A percentile compares a stretch with the other conserved stretches of the same genome.
phyloP scores from a whole-genome alignment of 2,329 filamentous ascomycete genomes.

The Fusarium fujikuroi region DNA sequence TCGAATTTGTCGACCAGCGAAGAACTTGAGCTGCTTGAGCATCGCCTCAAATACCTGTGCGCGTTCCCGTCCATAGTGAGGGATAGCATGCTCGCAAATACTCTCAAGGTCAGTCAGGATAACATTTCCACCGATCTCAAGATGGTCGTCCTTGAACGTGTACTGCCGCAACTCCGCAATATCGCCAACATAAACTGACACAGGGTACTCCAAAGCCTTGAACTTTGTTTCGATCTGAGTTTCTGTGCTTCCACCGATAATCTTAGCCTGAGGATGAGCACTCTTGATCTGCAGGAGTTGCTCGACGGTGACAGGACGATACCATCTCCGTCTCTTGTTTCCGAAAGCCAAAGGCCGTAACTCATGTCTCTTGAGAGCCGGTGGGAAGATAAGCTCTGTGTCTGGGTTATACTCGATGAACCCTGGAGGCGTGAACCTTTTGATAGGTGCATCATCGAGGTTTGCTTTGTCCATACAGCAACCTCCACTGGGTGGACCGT shows the following conservation, averaged over 20 bases:
- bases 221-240: slow-evolving; percentile 99
- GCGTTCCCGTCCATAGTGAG: slow-evolving; percentile 76
- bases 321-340: slow-evolving; percentile 95
- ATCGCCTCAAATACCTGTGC: slow-evolving; percentile 91
- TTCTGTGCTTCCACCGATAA: slow-evolving; percentile 95
- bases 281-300: slow-evolving; percentile 94
- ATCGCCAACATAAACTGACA: slow-evolving; percentile 92
- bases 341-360: slow-evolving; percentile 87
- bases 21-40: slow-evolving; percentile 92
- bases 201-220: slow-evolving; percentile 90
- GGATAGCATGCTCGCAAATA: slow-evolving; percentile 81
- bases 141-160: slow-evolving; percentile 77
- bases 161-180: slow-evolving; percentile 90
- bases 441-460: slow-evolving; percentile 64
- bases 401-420: slow-evolving; percentile 96
- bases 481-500: slow-evolving; percentile 53
- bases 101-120: slow-evolving; percentile 90
- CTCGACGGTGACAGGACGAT: slow-evolving; percentile 84
- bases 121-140: slow-evolving; percentile 96
- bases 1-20: slow-evolving; percentile 93
- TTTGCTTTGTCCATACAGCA: slow-evolving; percentile 76
- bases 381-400: slow-evolving; percentile 95
- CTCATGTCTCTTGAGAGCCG: slow-evolving; percentile 82
- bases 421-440: slow-evolving; percentile 82
- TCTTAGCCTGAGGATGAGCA: slow-evolving; percentile 84